These are phyloP conservation scores for Penicillium freii DNA, from an alignment of 2,329 filamentous ascomycete genomes.

Conservation along the genomic window DNA sequence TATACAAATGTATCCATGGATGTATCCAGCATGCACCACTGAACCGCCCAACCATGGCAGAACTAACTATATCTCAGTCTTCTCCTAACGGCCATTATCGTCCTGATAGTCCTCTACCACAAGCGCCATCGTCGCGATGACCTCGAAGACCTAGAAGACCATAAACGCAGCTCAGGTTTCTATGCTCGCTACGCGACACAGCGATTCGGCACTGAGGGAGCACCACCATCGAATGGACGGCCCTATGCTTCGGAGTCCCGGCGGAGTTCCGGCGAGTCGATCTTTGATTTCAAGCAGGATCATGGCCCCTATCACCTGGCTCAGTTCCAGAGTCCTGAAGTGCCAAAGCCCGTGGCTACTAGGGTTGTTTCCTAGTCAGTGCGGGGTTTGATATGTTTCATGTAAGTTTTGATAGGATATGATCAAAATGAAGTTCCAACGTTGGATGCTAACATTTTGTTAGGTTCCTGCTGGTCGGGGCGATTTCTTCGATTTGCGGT, in stretches of 20 bases:
- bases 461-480: constrained; percentile 6
- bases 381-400: neutral
- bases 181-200: constrained; percentile 4
- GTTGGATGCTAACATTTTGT: neutral
- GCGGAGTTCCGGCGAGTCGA: neutral
- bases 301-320: constrained; percentile 6
- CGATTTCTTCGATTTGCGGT: neutral
- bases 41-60: neutral
- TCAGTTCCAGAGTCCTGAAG: neutral
- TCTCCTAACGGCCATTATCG: neutral
- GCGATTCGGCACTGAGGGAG: neutral
- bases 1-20: neutral
- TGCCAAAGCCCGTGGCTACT: neutral
- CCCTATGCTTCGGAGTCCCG: neutral
- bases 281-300: constrained; percentile 11
- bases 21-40: neutral
- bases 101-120: constrained; percentile 4
- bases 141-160: constrained; percentile 8
- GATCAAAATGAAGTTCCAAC: no score
- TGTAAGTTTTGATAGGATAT: neutral
- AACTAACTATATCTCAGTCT: neutral
- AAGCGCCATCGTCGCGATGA: constrained; percentile 1
- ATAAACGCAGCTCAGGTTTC: neutral
- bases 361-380: neutral
- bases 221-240: neutral